Conservation (phyloP, 2,329 filamentous ascomycete genomes). For the Aspergillus melleus region DNA sequence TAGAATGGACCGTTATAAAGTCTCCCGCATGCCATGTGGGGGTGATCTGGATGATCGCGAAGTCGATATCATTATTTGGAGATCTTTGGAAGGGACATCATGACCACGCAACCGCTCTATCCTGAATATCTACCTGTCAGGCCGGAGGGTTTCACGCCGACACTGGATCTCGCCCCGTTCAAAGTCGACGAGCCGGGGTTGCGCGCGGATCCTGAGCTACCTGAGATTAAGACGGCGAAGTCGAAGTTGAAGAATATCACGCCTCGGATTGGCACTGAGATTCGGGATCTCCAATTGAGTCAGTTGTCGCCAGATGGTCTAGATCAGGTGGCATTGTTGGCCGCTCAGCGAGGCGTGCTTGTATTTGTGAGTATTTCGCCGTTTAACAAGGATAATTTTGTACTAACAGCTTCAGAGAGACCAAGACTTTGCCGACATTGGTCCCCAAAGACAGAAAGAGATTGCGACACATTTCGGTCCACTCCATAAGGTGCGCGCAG, state of each 20-base stretch:
- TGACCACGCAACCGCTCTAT: slow-evolving; percentile 9
- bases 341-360: slow-evolving; percentile 12
- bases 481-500: slow-evolving; percentile 4
- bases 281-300: slow-evolving; percentile 6
- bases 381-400: not conserved
- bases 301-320: slow-evolving; percentile 5
- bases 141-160: slow-evolving; percentile 10
- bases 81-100: not conserved
- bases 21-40: not conserved
- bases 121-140: slow-evolving; percentile 9
- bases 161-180: slow-evolving; percentile 4
- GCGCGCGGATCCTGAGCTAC: slow-evolving; percentile 5
- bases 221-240: slow-evolving; percentile 1
- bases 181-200: slow-evolving; percentile 2
- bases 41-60: not conserved
- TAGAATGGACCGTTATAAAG: not conserved
- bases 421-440: slow-evolving; percentile 14
- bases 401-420: not conserved
- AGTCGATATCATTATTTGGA: too few species aligned
- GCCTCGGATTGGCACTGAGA: slow-evolving; percentile 9
- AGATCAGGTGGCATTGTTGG: slow-evolving; percentile 10
- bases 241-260: slow-evolving; percentile 5
- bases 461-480: slow-evolving; percentile 10
- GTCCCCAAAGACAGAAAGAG: slow-evolving; percentile 3
- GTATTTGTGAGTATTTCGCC: slow-evolving; percentile 4